A percentile compares a stretch with the other conserved stretches of the same genome.
phyloP scores from a whole-genome alignment of 495 filamentous ascomycete species.

The Annulohypoxylon nitens region DNA sequence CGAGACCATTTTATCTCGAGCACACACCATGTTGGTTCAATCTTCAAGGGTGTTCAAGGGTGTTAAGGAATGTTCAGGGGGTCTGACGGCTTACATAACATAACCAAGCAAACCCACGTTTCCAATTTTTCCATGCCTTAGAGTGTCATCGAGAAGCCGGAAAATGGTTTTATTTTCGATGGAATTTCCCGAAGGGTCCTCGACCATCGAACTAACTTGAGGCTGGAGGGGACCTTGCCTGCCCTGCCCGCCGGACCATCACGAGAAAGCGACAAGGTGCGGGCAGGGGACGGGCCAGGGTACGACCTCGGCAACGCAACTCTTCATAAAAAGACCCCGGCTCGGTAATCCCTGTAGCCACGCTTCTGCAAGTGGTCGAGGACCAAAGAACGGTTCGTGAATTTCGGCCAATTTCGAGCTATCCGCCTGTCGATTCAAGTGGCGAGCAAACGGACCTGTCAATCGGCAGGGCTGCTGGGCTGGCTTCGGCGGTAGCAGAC shows the following conservation, averaged over 20 bases:
- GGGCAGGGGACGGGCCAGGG: constrained; percentile 7
- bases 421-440: constrained; percentile 1
- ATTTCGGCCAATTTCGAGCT: constrained; percentile 19
- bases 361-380: constrained; percentile 9
- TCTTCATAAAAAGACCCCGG: constrained; percentile 18
- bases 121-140: constrained; percentile 14
- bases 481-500: background rate
- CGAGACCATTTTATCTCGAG: constrained; percentile 17
- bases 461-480: background rate
- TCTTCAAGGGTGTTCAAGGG: too few relatives aligned
- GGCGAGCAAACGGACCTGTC: background rate
- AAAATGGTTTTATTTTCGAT: constrained; percentile 19
- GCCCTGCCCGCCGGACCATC: constrained; percentile 23
- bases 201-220: background rate
- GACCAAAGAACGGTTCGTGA: constrained; percentile 9
- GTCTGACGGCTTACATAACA: constrained; percentile 4
- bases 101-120: background rate
- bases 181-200: constrained; percentile 33
- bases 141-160: constrained; percentile 28
- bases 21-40: constrained; percentile 18
- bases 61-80: background rate
- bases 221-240: background rate
- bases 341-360: constrained; percentile 14
- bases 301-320: constrained; percentile 22
- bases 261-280: background rate